Evolutionary conservation across 495 filamentous ascomycete genomes (phyloP), one percentile per base, ranked within the genome.

Genomic region (Penicillium odoratum): DNA sequence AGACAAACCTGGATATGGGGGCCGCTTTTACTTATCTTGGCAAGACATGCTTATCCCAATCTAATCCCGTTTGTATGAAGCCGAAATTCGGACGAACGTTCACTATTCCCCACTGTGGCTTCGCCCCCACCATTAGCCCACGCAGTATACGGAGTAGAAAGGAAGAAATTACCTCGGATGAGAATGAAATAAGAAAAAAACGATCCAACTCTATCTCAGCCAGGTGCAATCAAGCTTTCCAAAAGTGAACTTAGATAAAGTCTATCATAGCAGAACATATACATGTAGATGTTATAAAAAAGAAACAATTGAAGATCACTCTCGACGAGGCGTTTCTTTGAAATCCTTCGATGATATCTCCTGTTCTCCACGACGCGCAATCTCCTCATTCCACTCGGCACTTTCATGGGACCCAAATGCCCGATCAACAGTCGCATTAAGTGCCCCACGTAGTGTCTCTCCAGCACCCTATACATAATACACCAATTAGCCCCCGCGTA

Each of bases 361-460:
- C 25, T 62, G 59, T 34, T 74, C 73, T 2, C 77, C 76, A 9
- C 66, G 58, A 4, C 64, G 59, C 0, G 74, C 74, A 61, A 79
- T 74, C 13, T 59, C 56, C 9, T 71, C 64, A 56, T 78, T 76
- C 56, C 70, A 66, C 25, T 65, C 63, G 1, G 67, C 73, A 3
- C 70, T 68, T 21, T 76, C 66, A 4, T 68, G 51, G n/a, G 72
- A 66, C 18, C 74, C 72, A 57, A 78, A 76, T 0, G 73, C 62
- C 57, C 65, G 64, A 46, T 79, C 77, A 45, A 78, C 71, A 0
- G 72, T 70, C 4, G 72, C 63, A 51, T 61, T 74, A 21, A 78
- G 26, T 5, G 65, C 66, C 5, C 76, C 76, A n/a, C 76, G 73
- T n/a, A 79, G 62, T 2, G 73, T 69, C 57, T 79, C 76, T n/a